Conservation (phyloP, 305 asterid species). For the Solanum chacoense region DNA sequence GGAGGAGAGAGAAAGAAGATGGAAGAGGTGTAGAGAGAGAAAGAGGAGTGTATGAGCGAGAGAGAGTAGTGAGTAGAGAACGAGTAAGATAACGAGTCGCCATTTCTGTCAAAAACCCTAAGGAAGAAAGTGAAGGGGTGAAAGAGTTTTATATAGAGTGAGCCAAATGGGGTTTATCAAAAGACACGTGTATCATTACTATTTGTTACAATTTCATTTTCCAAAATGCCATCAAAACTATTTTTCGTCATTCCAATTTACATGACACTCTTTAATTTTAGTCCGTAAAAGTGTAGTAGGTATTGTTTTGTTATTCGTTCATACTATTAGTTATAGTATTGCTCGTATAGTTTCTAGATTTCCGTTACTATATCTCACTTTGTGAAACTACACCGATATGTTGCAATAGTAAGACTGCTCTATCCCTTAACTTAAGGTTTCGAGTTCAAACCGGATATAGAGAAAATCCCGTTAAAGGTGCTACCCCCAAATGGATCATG, state of each 20-base stretch:
- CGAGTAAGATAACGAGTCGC: constrained; percentile 53
- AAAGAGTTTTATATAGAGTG: neutral
- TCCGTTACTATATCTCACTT: neutral
- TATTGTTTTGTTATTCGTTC: neutral
- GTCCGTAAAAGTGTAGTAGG: neutral
- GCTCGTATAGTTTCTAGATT: neutral
- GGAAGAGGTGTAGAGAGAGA: constrained; percentile 21
- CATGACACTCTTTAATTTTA: neutral
- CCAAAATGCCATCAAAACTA: neutral
- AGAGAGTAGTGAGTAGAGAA: constrained; percentile 23
- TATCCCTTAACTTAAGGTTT: neutral
- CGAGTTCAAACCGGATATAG: rapidly evolving
- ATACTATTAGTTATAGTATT: neutral
- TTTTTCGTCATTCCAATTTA: neutral
- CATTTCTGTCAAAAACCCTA: constrained; percentile 27
- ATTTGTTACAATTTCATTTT: neutral
- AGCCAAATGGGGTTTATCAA: neutral
- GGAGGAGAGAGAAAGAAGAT: constrained; percentile 26
- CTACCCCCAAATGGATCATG: neutral
- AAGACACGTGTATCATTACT: neutral
- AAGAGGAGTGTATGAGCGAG: constrained; percentile 31
- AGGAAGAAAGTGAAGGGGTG: neutral
- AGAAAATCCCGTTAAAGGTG: no score
- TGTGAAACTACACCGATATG: neutral
- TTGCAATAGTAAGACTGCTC: no score